These are phyloP conservation scores for Chaetoceros tenuissimus DNA, from an alignment of 108 stramenopile genomes.

Conservation along the genomic window DNA sequence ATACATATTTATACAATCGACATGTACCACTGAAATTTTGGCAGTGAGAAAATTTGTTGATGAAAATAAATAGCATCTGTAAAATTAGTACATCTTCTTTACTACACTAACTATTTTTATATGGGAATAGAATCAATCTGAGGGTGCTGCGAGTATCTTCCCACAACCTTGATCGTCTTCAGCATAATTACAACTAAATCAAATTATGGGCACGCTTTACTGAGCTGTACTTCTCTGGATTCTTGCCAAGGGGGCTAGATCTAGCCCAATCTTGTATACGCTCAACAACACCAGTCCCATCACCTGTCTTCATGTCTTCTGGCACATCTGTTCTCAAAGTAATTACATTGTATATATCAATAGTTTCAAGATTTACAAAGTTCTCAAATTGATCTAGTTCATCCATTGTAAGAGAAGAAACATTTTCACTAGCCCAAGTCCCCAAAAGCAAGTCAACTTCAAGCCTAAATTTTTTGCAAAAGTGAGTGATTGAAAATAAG, in stretches of 20 bases:
- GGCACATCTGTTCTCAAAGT: constrained; percentile 78
- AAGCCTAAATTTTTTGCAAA: constrained; percentile 8
- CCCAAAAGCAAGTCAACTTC: constrained; percentile 97
- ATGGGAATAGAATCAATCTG: too few relatives aligned
- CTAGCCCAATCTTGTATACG: constrained; percentile 78
- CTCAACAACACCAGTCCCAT: constrained; percentile 53
- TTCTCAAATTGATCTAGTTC: constrained; percentile 92
- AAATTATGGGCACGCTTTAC: constrained; percentile 71
- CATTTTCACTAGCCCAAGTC: constrained; percentile 93
- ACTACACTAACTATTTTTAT: too few relatives aligned
- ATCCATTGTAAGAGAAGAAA: constrained; percentile 46
- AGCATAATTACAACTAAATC: constrained; percentile 29
- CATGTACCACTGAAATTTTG: too few relatives aligned
- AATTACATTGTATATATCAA: constrained; percentile 98
- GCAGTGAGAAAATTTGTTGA: too few relatives aligned
- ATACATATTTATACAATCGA: too few relatives aligned
- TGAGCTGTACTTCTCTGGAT: constrained; percentile 54
- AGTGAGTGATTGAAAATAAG: background rate
- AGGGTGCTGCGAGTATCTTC: too few relatives aligned
- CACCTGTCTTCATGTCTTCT: constrained; percentile 41
- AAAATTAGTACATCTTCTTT: too few relatives aligned
- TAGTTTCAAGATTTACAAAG: constrained; percentile 96
- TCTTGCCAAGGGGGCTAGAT: constrained; percentile 74
- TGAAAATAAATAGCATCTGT: too few relatives aligned
- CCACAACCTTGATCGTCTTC: background rate